Evolutionary conservation across 495 filamentous ascomycete genomes (phyloP), one percentile per base, ranked within the genome.

Genomic region (Penicillium chermesinum): DNA sequence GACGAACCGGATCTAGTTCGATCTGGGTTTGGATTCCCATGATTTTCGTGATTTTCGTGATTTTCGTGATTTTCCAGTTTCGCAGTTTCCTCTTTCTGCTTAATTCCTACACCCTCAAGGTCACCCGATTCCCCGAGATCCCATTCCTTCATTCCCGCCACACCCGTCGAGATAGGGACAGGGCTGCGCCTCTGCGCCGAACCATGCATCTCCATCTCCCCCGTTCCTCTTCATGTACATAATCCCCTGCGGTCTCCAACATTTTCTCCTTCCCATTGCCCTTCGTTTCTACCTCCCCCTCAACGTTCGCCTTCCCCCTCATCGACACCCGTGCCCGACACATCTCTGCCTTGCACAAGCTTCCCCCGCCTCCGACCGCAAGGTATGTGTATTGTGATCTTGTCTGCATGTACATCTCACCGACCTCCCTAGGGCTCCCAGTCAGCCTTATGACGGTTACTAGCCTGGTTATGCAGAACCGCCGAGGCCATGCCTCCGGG

Each of bases 391-490:
- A 27, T 59, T 49, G 19, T 40, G 42, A 51, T 59, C 38, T 34
- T 34, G 30, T 40, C 51, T 30, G 25, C 30, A 13, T 38, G 37
- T 57, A 47, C 54, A 36, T 20, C 22, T 17, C 15, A 30, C 36
- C 36, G 35, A 18, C 22, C 33, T 33, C 36, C 42, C 7, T 6
- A 22, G 49, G 52, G 38, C 35, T 35, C 12, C 16, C 39, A 51
- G 45, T 55, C 50, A 53, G 58, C 55, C 53, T 53, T 49, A 72
- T 73, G 69, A 66, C 67, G 16, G 54, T 59, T 44, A 56, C 61
- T n/a, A 67, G 61, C 42, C 36, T 67, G 41, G 63, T 66, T 16
- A 72, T 69, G 59, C 62, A 68, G 48, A 63, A 54, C 48, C 58
- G 64, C 37, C 60, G 61, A 52, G 61, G 57, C 44, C 60, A 63